phyloP scores from a whole-genome alignment of 1,139 yeast species.

The Yamadazyma atlantica region DNA sequence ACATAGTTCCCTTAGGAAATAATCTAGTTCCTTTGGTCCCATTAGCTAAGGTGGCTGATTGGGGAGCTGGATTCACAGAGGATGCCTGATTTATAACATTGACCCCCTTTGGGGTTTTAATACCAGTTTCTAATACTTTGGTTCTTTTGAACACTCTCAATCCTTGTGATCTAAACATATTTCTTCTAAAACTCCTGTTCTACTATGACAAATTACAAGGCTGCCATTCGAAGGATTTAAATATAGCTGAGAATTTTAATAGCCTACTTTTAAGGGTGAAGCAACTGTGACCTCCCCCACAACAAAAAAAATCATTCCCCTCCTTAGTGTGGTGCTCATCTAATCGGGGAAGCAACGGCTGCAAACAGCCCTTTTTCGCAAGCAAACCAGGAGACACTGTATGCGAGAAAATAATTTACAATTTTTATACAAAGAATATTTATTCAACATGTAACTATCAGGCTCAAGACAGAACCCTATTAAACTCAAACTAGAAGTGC shows the following conservation, averaged over 20 bases:
- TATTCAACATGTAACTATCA: background rate
- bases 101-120: conserved; percentile 1
- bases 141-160: conserved; percentile 3
- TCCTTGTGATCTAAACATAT: conserved; percentile 1
- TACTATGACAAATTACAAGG: no score
- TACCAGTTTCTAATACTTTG: background rate
- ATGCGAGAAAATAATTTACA: background rate
- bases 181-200: no score
- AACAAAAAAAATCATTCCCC: background rate
- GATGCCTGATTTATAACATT: conserved; percentile 3
- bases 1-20: conserved; percentile 13
- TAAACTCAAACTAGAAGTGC: background rate
- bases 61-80: conserved; percentile 4
- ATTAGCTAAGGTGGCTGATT: conserved; percentile 1
- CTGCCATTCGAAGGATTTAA: background rate
- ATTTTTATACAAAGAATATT: no score
- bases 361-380: background rate
- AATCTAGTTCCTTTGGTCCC: conserved; percentile 11
- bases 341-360: background rate
- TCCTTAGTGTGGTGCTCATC: no score
- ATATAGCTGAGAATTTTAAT: no score
- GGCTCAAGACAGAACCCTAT: background rate
- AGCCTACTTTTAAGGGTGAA: background rate
- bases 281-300: background rate
- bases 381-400: no score